Base-by-base conservation (phyloP, 192 early-diverging fungal genomes). In the Podila horticola region DNA sequence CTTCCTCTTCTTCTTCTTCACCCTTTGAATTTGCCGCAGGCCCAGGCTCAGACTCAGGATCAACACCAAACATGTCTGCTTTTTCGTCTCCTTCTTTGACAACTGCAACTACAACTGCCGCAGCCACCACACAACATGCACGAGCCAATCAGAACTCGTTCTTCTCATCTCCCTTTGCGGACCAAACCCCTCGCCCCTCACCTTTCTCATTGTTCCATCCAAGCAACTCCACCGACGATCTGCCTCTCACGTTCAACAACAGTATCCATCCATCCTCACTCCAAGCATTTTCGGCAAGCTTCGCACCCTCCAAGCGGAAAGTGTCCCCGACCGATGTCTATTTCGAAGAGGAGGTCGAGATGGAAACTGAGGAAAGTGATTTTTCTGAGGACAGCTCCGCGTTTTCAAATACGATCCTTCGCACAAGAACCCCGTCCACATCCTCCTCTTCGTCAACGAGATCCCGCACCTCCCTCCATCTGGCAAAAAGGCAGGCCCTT, bases 161-260 rank as follows among this genome's bases (percentile, higher is more conserved):
- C 19, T 55, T 55, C 9, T 26, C n/a, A 11, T 55, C 52, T 10
- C 52, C 26, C 12, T n/a, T 33, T 31, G 26, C 50, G n/a, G 52
- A 52, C 19, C 66, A 67, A 29, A 66, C 67, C 20, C 2, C 59
- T 29, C 69, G 69, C 48, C 67, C 69, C 45, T 70, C 67, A 0
- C 68, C 67, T 6, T 67, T 69, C 17, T 67, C 63, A 4, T 55
- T 76, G 12, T 76, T 60, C 34, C 74, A 58, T 22, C 74, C 74
- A 7, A 76, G 63, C 30, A 61, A 26, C 26, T 33, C 30, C 22
- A 17, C n/a, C 33, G 22, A 34, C 50, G 19, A 41, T 36, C 17
- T 22, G 33, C 15, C 66, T 38, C 57, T 28, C 24, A 11, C 55
- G 26, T 9, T 69, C 33, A 31, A 69, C 34, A 36, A 52, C 24